Evolutionary conservation across 1,139 yeast species (phyloP).

Genomic region (Yamadazyma membranifaciens): DNA sequence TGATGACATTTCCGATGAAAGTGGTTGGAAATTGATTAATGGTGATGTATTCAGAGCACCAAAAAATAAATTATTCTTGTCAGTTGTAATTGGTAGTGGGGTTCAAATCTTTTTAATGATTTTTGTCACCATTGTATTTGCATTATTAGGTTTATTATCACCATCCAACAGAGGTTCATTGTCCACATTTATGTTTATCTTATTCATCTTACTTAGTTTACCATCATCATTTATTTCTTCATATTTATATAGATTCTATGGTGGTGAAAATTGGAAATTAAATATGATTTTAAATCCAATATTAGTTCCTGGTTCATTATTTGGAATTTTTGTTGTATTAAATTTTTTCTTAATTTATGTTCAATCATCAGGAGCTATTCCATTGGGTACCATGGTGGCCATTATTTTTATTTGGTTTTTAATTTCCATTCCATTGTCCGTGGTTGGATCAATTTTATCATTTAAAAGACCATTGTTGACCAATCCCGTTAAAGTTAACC

Average conservation of each 20-base stretch:
- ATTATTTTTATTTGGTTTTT: constrained; percentile 81
- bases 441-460: constrained; percentile 76
- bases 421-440: constrained; percentile 80
- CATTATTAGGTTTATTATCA: constrained; percentile 83
- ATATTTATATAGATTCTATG: constrained; percentile 80
- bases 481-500: constrained; percentile 84
- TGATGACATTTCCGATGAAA: constrained; percentile 86
- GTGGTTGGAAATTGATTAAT: constrained; percentile 96
- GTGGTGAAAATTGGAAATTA: constrained; percentile 88
- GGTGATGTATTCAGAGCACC: constrained; percentile 96
- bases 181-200: constrained; percentile 82
- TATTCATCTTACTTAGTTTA: constrained; percentile 76
- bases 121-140: constrained; percentile 71
- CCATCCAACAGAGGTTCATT: constrained; percentile 95
- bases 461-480: constrained; percentile 59
- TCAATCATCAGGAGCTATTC: constrained; percentile 92
- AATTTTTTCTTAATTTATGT: constrained; percentile 80
- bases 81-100: constrained; percentile 88
- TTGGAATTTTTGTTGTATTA: constrained; percentile 61
- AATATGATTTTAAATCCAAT: constrained; percentile 82
- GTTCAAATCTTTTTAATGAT: constrained; percentile 79
- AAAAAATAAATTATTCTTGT: constrained; percentile 61
- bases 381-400: constrained; percentile 85
- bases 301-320: constrained; percentile 77
- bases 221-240: constrained; percentile 88